Evolutionary conservation across 208 protist species (phyloP), one percentile per base, ranked within the genome.

Genomic region (Wallacemonas collosoma): DNA sequence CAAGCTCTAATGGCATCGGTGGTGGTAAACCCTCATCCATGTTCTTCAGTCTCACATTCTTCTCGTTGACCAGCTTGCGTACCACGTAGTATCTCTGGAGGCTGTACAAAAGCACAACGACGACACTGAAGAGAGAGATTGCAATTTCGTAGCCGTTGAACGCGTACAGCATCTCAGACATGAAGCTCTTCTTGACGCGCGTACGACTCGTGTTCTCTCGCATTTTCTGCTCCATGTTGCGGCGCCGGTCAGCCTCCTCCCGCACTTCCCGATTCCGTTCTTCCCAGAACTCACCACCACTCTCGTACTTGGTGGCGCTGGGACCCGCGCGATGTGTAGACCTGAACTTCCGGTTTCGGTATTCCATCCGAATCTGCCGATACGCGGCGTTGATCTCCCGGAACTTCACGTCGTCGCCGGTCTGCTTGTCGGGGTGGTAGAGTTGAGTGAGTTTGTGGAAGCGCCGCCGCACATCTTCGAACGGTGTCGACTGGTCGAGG

Each of bases 351-450:
- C 15, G n/a, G 47, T 80, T 69, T n/a, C 86, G 75, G 36, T 89
- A 79, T 38, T 81, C 55, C 2, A 83, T 77, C 6, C 86, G 85
- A 26, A 93, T 57, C 15, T 81, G 11, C 11, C 83, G 80, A 58
- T 94, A 94, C 12, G 89, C 89, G 15, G 76, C 76, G 62, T 88
- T 91, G 63, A 94, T 90, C 61, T 94, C 89, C 14, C 82, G 81
- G 61, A 94, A 94, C 73, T 86, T 92, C 8, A 60, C 74, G 12
- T 83, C 75, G 61, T 94, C 83, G 17, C 89, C 89, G 44, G 79
- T 51, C 26, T 83, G 74, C 77, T 90, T 88, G 60, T 94, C 89
- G 12, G 89, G 89, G 67, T 94, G 89, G 57, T 92, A 90, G 17
- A 63, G 56, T 15, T 77, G 87, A 1, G 89, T 85, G 43, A 94